Evolutionary conservation across 768 basidiomycete species (phyloP).

Genomic region (Tulasnella sp.): DNA sequence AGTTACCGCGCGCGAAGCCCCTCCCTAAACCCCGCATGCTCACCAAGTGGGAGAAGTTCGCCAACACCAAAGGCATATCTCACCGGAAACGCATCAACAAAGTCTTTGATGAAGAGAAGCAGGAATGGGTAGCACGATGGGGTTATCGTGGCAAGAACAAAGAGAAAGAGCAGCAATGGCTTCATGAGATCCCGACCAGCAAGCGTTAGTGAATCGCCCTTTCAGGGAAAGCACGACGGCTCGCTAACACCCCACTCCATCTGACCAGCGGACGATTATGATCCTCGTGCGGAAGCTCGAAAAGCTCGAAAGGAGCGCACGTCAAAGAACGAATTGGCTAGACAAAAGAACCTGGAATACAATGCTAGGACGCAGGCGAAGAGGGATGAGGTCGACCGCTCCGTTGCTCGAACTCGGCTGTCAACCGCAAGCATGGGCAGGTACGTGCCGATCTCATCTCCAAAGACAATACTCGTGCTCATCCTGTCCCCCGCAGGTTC

Average conservation of each 20-base stretch:
- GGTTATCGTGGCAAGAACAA: conserved; percentile 79
- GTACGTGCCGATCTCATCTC: conserved; percentile 21
- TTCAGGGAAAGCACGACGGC: neutral
- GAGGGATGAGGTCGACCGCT: conserved; percentile 68
- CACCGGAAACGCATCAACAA: conserved; percentile 69
- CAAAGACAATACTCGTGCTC: neutral
- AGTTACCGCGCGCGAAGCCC: conserved; percentile 83
- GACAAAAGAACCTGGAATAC: conserved; percentile 59
- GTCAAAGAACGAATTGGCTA: conserved; percentile 79
- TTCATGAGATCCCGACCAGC: conserved; percentile 79
- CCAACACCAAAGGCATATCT: conserved; percentile 87
- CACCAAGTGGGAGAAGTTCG: conserved; percentile 97
- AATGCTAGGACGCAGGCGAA: conserved; percentile 26
- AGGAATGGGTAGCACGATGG: conserved; percentile 90
- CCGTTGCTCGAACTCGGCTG: conserved; percentile 62
- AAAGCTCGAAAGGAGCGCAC: conserved; percentile 73
- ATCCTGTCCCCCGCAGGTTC: conserved; percentile 42
- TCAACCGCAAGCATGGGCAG: conserved; percentile 92
- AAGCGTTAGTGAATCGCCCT: conserved; percentile 50
- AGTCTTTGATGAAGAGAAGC: conserved; percentile 90
- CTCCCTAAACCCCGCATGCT: conserved; percentile 85
- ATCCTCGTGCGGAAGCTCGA: conserved; percentile 69
- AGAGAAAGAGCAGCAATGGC: conserved; percentile 79
- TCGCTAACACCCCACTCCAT: neutral
- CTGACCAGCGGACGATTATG: conserved; percentile 58